A percentile compares a stretch with the other conserved stretches of the same genome.
phyloP scores from a whole-genome alignment of 169 alveolate genomes.

The Plasmodium chabaudi region DNA sequence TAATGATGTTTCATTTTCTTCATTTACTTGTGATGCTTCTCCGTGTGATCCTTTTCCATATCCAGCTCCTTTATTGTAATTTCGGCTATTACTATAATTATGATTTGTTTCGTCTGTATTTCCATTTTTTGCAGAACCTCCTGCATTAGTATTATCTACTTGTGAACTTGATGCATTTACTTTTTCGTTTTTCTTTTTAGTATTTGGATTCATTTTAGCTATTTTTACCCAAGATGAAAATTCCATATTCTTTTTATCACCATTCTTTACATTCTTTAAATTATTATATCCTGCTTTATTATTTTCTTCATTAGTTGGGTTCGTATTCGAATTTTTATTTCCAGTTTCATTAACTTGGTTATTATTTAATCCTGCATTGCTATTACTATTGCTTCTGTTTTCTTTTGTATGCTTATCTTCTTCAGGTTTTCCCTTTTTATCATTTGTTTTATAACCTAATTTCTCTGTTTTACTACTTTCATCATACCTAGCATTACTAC shows the following conservation, averaged over 20 bases:
- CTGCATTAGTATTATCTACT: not conserved
- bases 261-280: conserved; percentile 43
- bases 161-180: not conserved
- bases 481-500: conserved; percentile 2
- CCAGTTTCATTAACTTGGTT: not conserved
- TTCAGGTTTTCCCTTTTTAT: conserved; percentile 21
- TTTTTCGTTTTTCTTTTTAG: conserved; percentile 17
- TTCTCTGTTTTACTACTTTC: conserved; percentile 38
- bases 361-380: not conserved
- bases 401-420: not conserved
- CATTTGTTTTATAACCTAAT: conserved; percentile 24
- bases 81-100: conserved; percentile 7
- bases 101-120: conserved; percentile 6
- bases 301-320: not conserved
- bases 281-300: conserved; percentile 17
- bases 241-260: conserved; percentile 60
- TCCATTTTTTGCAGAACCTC: conserved; percentile 6
- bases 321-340: not conserved
- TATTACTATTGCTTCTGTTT: not conserved
- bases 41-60: not conserved
- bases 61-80: not conserved
- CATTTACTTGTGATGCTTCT: conserved; percentile 2
- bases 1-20: conserved; percentile 6
- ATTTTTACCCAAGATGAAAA: conserved; percentile 67
- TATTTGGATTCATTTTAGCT: conserved; percentile 46